Evolutionary conservation across 2,329 filamentous ascomycete species (phyloP), one percentile per base, ranked within the genome.

Genomic region (Chrysosporium keratinophilum): DNA sequence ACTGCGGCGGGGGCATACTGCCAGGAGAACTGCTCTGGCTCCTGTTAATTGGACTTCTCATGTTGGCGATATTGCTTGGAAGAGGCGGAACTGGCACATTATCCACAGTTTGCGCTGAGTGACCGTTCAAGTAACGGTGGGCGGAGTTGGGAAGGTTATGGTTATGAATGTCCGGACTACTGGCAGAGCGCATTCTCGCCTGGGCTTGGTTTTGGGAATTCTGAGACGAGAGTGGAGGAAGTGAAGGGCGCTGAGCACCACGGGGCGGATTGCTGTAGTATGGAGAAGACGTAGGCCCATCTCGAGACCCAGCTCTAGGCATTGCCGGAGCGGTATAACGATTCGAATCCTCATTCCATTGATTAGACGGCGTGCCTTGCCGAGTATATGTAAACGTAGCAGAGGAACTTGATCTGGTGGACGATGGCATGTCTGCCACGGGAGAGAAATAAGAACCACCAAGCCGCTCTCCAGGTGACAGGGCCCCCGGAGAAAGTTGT

Each of bases 401-500:
- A 40, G 74, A 75, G 58, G 74, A 75, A 58, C 72, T 76, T 12
- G 73, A 75, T 53, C 74, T 64, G 15, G 72, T 70, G 3, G 87
- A 88, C 4, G 87, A 64, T 11, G 73, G 46, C 15, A 46, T 70
- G 56, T 96, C 90, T 34, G 78, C 79, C 1, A 84, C 79, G 0
- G 93, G 93, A 0, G 91, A 97, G 69, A 98, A 98, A 71, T 96
- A 97, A 2, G 90, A 96, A 55, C 89, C 88, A n/a, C 76, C 80
- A 35, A 74, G 76, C 50, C 80, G 77, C 17, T 80, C 75, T 23
- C 76, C 74, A 1, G 87, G 85, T 12, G 85, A 87, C 50, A 73
- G 69, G 54, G 67, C 70, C 23, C 69, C 69, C 52, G 62, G 66
- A n/a, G 77, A 65, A 60, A 80, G 74, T 62, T 81, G 77, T 15